Evolutionary conservation across 805 yeast species (phyloP).

Genomic region (Saturnispora sekii): DNA sequence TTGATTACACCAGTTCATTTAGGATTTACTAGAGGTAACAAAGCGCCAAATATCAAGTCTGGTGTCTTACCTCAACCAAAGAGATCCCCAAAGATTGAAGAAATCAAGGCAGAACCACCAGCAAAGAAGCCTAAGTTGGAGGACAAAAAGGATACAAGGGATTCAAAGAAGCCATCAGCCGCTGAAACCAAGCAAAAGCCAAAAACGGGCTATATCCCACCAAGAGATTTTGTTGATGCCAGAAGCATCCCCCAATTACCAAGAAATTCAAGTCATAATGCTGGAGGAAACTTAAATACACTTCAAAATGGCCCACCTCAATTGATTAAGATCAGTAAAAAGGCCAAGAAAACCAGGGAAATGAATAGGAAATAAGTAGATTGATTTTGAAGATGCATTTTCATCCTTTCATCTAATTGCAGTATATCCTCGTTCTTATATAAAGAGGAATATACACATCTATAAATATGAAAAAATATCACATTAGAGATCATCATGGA

Average conservation of each 20-base stretch:
- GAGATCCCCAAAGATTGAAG: slow-evolving; percentile 1
- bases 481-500: slow-evolving; percentile 4
- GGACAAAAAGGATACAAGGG: neutral
- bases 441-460: neutral
- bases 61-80: slow-evolving; percentile 8
- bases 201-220: slow-evolving; percentile 4
- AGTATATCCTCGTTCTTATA: neutral
- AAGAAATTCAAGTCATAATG: neutral
- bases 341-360: slow-evolving; percentile 1
- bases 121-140: neutral
- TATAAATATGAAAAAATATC: neutral
- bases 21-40: slow-evolving; percentile 19
- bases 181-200: neutral
- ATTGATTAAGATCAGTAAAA: slow-evolving; percentile 12
- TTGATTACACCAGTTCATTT: slow-evolving; percentile 16
- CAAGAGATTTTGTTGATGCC: slow-evolving; percentile 2
- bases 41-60: neutral
- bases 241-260: slow-evolving; percentile 5
- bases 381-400: neutral
- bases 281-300: neutral
- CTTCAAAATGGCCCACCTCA: slow-evolving; percentile 6
- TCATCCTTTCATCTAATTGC: neutral
- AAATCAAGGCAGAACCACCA: neutral
- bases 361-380: neutral
- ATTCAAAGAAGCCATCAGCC: neutral